phyloP scores from a whole-genome alignment of 352 stramenopile species.

The Globisporangium solare region DNA sequence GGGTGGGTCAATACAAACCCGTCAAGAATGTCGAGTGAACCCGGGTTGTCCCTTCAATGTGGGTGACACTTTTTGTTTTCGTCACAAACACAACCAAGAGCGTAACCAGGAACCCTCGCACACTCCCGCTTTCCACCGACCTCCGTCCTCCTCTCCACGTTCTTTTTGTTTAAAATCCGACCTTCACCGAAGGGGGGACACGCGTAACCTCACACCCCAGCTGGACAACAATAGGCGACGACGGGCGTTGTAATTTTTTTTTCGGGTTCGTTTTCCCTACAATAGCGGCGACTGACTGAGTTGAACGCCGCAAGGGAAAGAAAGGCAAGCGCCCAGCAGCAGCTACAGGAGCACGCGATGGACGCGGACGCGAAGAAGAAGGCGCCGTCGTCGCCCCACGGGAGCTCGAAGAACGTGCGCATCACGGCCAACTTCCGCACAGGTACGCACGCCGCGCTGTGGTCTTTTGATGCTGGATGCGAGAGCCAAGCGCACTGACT shows the following conservation, averaged over 20 bases:
- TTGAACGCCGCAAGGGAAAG: not conserved
- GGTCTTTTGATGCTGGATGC: too few species aligned
- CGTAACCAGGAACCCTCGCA: not conserved
- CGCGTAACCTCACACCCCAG: not conserved
- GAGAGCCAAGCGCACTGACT: not conserved
- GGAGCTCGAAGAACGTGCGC: constrained; percentile 12
- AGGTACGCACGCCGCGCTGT: too few species aligned
- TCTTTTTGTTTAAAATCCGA: too few species aligned
- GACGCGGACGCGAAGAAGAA: constrained; percentile 11
- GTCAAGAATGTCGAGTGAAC: not conserved
- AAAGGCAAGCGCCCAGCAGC: not conserved
- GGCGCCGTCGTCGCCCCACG: constrained; percentile 10
- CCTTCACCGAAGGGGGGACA: not conserved
- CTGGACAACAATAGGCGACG: not conserved
- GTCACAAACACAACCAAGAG: not conserved
- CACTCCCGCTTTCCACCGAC: not conserved
- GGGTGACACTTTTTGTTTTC: not conserved
- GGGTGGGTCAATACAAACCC: not conserved
- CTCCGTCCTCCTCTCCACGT: not conserved
- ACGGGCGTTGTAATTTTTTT: not conserved
- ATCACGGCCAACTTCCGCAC: constrained; percentile 70
- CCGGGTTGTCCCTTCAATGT: constrained; percentile 5
- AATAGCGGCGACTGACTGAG: not conserved
- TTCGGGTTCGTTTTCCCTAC: not conserved
- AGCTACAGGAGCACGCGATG: not conserved